Base-by-base conservation (phyloP, 495 filamentous ascomycete species). In the Lasiosphaeria miniovina region DNA sequence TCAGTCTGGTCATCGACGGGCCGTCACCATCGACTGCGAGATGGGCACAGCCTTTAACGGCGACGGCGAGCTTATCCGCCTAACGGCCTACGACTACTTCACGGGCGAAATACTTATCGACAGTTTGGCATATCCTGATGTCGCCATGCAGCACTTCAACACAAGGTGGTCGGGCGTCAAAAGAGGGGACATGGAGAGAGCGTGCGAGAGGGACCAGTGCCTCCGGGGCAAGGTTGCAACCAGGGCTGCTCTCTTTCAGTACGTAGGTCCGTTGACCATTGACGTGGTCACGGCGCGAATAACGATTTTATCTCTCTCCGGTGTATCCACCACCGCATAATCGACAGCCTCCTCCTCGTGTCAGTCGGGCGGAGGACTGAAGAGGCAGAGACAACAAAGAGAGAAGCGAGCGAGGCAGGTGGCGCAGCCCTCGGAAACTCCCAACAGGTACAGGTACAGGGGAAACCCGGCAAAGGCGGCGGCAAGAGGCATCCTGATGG, bases 1-100 rank as follows among this genome's bases (percentile, higher is more conserved):
- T 0, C 6, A 3, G 17, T 4, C 35, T 5, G 24, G 10, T 36
- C 32, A 31, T 1, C 58, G 62, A 6, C 1, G 51, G 5, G 75
- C 74, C 2, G 67, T 82, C 6, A 77, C 72, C 6, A 62, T 83
- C n/a, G 76, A 80, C 65, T 82, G 80, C 60, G 79, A 82, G 59
- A 81, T 80, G 75, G 78, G 77, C 3, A 66, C 66, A 0, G 46
- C 73, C 1, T 12, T 49, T 0, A 49, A 55, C 9, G 65, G 70
- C 1, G 68, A 73, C 0, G 17, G 46, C 1, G 78, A 82, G 17
- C 68, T 84, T 0, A 73, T 81, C 41, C 71, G 71, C 0, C 8
- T 84, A 1, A 73, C 70, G 24, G 65, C 71, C 2, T 55, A 82
- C 6, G 81, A 84, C 55, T 75, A 74, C 54, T 71, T 80, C 59